Percentiles rank a stretch among this genome's conserved stretches.
Conservation (phyloP, 1,139 yeast species). For the Yamadazyma pseudoaaseri region DNA sequence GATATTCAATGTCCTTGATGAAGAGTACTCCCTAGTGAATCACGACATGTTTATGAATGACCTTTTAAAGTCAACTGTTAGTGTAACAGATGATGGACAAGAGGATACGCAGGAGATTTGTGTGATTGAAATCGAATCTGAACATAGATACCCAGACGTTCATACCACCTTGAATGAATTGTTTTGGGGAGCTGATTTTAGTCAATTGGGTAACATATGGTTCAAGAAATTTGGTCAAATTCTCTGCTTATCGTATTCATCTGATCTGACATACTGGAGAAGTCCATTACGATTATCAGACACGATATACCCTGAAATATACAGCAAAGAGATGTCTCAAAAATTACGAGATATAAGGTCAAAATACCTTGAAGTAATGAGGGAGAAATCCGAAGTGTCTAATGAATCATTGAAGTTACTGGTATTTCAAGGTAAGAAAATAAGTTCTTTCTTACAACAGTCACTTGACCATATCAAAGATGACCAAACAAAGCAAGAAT, state of each 20-base stretch:
- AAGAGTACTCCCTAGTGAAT: constrained; percentile 12
- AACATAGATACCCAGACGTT: constrained; percentile 24
- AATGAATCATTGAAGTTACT: constrained; percentile 24
- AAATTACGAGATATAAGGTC: constrained; percentile 6
- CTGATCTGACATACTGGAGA: constrained; percentile 17
- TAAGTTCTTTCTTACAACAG: constrained; percentile 12
- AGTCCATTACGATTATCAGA: constrained; percentile 11
- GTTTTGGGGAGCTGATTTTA: constrained; percentile 39
- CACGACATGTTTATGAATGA: constrained; percentile 11
- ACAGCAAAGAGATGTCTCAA: constrained; percentile 5
- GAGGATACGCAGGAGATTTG: constrained; percentile 26
- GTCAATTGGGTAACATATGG: constrained; percentile 27
- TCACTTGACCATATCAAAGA: constrained; percentile 9
- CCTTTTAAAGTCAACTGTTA: constrained; percentile 10
- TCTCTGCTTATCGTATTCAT: constrained; percentile 33
- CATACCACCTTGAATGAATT: constrained; percentile 34
- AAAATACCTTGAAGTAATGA: constrained; percentile 7
- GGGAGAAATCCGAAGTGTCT: constrained; percentile 17
- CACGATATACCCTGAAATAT: constrained; percentile 13
- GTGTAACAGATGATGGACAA: constrained; percentile 14
- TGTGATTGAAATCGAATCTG: constrained; percentile 36
- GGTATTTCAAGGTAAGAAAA: constrained; percentile 15
- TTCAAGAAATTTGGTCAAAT: constrained; percentile 30
- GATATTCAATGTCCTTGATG: constrained; percentile 19
- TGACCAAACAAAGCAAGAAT: constrained; percentile 17